Evolutionary conservation across 345 rosid species (phyloP).

Genomic region (Populus ilicifolia): DNA sequence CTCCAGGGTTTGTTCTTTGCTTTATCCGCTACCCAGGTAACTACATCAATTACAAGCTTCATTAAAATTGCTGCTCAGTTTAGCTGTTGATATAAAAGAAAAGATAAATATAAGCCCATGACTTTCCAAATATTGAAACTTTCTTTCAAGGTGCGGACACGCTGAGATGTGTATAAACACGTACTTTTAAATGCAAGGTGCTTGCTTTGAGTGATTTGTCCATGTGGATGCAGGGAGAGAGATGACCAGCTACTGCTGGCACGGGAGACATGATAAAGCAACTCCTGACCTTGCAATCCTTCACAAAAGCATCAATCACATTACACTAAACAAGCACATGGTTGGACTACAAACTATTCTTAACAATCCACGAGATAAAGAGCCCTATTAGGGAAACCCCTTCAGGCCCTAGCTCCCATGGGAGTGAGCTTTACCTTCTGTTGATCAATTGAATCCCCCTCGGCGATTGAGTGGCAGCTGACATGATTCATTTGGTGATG

Average conservation of each 20-base stretch:
- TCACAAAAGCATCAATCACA: neutral
- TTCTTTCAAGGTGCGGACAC: neutral
- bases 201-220: constrained; percentile 9
- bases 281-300: constrained; percentile 31
- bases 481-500: neutral
- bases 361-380: neutral
- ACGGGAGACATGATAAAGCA: constrained; percentile 72
- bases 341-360: neutral
- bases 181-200: neutral
- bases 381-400: neutral
- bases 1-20: neutral
- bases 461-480: neutral
- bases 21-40: neutral
- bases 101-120: neutral
- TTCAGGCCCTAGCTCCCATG: neutral
- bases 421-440: neutral
- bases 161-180: neutral
- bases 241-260: constrained; percentile 74
- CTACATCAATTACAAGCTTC: neutral
- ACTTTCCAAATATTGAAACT: neutral
- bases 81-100: neutral
- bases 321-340: neutral
- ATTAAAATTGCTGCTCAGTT: neutral
- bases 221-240: constrained; percentile 56
- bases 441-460: neutral